Conservation (phyloP, 768 basidiomycete species). For the Russula ochroleuca region DNA sequence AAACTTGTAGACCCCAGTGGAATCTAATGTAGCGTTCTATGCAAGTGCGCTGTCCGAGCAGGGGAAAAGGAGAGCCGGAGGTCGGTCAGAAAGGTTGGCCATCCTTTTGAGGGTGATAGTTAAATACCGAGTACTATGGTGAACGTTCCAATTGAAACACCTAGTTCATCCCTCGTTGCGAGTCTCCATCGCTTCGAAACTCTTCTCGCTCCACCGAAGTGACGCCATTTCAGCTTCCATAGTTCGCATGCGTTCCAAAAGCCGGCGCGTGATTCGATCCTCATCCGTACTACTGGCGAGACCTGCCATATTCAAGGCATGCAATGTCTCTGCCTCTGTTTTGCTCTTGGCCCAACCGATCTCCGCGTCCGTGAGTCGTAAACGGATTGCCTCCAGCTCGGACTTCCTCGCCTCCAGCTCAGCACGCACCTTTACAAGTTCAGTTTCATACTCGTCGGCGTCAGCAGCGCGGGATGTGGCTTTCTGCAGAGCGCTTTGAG, state of each 20-base stretch:
- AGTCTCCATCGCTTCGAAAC: too few species aligned
- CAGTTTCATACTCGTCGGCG: constrained; percentile 48
- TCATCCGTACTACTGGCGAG: constrained; percentile 66
- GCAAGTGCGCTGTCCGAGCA: too few species aligned
- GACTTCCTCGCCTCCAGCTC: constrained; percentile 62
- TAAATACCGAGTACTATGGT: too few species aligned
- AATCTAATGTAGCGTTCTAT: too few species aligned
- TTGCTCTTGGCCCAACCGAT: constrained; percentile 88
- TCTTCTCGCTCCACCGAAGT: constrained; percentile 43
- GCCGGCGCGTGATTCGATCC: constrained; percentile 57
- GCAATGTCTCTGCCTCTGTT: constrained; percentile 84
- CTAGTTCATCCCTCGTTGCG: too few species aligned
- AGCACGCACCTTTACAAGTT: constrained; percentile 42
- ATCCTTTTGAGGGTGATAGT: too few species aligned
- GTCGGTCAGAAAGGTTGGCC: constrained; percentile 54
- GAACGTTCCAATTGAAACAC: too few species aligned
- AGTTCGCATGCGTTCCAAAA: constrained; percentile 64
- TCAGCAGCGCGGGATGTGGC: constrained; percentile 67
- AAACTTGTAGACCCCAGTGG: too few species aligned
- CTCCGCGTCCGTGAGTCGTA: constrained; percentile 73
- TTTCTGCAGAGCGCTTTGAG: constrained; percentile 66
- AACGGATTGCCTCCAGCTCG: constrained; percentile 61
- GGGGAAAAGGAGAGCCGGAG: constrained; percentile 36
- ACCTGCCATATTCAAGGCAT: too few species aligned
- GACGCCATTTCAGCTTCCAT: constrained; percentile 67